Evolutionary conservation across 176 grass and related monocot species (phyloP).

Genomic region (Miscanthus lutarioriparius): DNA sequence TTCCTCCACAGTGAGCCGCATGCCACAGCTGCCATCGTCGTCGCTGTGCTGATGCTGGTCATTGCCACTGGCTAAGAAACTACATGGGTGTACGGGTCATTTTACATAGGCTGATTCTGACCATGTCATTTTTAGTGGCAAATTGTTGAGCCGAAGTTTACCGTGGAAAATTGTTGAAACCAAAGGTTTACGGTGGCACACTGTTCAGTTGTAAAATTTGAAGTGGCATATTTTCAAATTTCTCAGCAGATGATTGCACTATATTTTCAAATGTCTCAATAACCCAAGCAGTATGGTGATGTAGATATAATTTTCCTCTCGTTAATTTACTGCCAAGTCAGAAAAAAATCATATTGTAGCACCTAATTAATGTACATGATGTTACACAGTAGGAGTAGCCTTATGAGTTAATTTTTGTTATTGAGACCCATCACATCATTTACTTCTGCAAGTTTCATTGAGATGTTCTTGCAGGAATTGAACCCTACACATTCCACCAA

Average conservation of each 20-base stretch:
- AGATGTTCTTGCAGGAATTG: conserved; percentile 63
- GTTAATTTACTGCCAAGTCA: neutral
- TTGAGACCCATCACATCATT: conserved; percentile 13
- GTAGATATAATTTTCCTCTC: neutral
- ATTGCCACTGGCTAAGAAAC: neutral
- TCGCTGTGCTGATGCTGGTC: neutral
- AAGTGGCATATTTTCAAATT: conserved; percentile 2
- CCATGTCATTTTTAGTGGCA: neutral
- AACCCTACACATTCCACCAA: conserved; percentile 76
- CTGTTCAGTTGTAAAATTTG: neutral
- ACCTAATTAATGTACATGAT: neutral
- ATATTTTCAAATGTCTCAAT: conserved; percentile 3
- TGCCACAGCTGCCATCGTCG: neutral
- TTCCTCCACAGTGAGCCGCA: neutral
- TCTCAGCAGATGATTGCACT: conserved; percentile 11
- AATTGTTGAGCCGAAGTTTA: neutral
- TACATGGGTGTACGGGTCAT: neutral
- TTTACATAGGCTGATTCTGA: neutral
- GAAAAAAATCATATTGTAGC: neutral
- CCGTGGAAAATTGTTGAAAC: neutral
- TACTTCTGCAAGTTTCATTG: conserved; percentile 29
- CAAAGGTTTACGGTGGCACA: neutral
- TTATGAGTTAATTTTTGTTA: neutral
- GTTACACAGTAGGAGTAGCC: neutral
- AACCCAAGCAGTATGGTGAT: neutral